Evolutionary conservation across 1,284 basidiomycete species (phyloP), one percentile per base, ranked within the genome.

Genomic region (Boletellus sp.): DNA sequence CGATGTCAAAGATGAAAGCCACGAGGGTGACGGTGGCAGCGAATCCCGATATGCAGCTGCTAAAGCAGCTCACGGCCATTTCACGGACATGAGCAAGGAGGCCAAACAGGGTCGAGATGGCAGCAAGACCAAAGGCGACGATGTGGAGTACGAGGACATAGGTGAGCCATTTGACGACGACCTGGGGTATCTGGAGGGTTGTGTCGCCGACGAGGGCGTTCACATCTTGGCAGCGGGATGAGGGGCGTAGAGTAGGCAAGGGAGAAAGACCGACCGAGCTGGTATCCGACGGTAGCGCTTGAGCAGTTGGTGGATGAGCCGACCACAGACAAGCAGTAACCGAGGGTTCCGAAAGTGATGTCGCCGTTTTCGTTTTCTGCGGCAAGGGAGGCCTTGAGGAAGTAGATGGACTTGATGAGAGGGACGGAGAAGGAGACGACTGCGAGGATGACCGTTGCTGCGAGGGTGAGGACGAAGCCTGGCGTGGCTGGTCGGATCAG

Each of bases 81-180:
- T 91, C 88, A 10, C 89, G 84, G 54, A 94, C 78, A 62, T 93
- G 89, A 6, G 91, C 91, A 30, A 94, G 78, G 22, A 93, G 77
- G 43, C 90, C 90, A 58, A 93, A 88, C 32, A 93, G 46, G 13
- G 89, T 78, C 1, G 89, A 83, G 19, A 80, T 72, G n/a, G 78
- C 87, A 8, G 90, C 81, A 33, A 86, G 76, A 30, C 71, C 79
- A 52, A 95, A 81, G 15, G 89, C 92, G 50, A 91, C 83, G 58
- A 93, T 81, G 65, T 95, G 92, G n/a, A 94, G 78, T 55, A 94
- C 83, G 57, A 96, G 82, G 19, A 83, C 85, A 61, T 93, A 93
- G 13, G 93, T 96, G 62, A 95, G 73, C 86, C 91, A 94, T 75
- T 93, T 93, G 55, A 91, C 86, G 47, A 83, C 77, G 8, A 89